Evolutionary conservation across 176 grass and related monocot species (phyloP), one percentile per base, ranked within the genome.

Genomic region (Oryza brachyantha): DNA sequence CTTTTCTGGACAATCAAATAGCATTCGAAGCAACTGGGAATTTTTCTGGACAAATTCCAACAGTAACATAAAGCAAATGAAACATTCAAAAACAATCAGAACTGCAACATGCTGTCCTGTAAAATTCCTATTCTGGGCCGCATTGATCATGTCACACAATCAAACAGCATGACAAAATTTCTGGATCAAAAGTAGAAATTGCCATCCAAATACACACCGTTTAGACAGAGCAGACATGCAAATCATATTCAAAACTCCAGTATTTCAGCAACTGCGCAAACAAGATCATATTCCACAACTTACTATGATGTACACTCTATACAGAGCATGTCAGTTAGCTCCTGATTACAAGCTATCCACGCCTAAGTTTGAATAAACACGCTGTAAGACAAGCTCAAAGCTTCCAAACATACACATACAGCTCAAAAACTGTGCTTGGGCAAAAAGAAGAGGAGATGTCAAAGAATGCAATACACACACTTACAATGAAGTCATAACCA

Each of bases 301-400:
- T 52, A 42, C 40, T 43, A 43, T 48, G 43, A 66, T 60, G 28
- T 88, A 38, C 68, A 79, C 61, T 79, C 50, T 80, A 69, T 70
- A 52, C 62, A 70, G 69, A 68, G 78, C 66, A 73, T 61, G 72
- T 52, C 87, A 81, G 66, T 66, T 73, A 73, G 72, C 66, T 55
- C 46, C 66, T 61, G 19, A 77, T 89, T 60, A 89, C 82, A 77
- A 81, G 36, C 59, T 85, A 85, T 50, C 75, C 82, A 81, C 66
- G 66, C 87, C 82, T 89, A 77, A 65, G 57, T 76, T 83, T 54
- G 38, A 88, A 57, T 22, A 84, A 84, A 80, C 70, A 84, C 76
- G 62, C 78, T 82, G 67, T 66, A 85, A 13, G n/a, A 8, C 78
- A 84, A 77, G 37, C 78, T 41, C 72, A 77, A 81, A 89, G 83